Evolutionary conservation across 1,139 yeast genomes (phyloP).

Genomic region (Yamadazyma jaroonii): DNA sequence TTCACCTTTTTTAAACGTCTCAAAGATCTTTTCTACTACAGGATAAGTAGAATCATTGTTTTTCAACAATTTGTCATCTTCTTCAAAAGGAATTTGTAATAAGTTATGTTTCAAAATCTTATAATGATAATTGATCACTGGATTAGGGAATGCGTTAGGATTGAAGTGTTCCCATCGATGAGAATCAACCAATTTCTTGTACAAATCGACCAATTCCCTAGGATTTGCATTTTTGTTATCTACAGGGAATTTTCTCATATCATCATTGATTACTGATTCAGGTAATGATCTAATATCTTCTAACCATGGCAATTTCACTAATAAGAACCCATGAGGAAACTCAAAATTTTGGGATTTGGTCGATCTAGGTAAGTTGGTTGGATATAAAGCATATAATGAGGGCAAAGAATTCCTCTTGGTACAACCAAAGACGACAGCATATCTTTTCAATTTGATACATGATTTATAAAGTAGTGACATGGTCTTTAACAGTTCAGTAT

Average conservation of each 20-base stretch:
- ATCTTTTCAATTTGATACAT: slow-evolving; percentile 49
- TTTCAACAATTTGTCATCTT: slow-evolving; percentile 10
- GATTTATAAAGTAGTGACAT: slow-evolving; percentile 67
- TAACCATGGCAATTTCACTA: slow-evolving; percentile 59
- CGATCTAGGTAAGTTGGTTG: slow-evolving; percentile 38
- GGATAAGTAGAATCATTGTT: slow-evolving; percentile 10
- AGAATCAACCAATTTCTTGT: slow-evolving; percentile 16
- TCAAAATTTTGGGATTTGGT: slow-evolving; percentile 13
- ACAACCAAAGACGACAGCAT: slow-evolving; percentile 75
- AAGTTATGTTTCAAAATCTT: slow-evolving; percentile 63
- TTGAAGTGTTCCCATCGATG: slow-evolving; percentile 32
- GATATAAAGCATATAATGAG: slow-evolving; percentile 55
- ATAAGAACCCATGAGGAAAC: slow-evolving; percentile 63
- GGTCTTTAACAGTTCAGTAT: slow-evolving; percentile 62
- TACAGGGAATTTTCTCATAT: slow-evolving; percentile 9
- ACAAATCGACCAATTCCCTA: slow-evolving; percentile 14
- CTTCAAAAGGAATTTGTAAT: slow-evolving; percentile 43
- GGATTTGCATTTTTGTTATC: slow-evolving; percentile 9
- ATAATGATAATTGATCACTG: slow-evolving; percentile 65
- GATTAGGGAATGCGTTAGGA: slow-evolving; percentile 65
- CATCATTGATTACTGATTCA: slow-evolving; percentile 15
- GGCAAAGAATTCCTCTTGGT: slow-evolving; percentile 56
- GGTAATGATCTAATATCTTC: slow-evolving; percentile 61
- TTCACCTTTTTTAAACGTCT: slow-evolving; percentile 9
- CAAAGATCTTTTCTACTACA: slow-evolving; percentile 5